A percentile compares a stretch with the other conserved stretches of the same genome.
Conservation (phyloP, 139 green algal genomes). For the Astrephomene gubernaculifera region DNA sequence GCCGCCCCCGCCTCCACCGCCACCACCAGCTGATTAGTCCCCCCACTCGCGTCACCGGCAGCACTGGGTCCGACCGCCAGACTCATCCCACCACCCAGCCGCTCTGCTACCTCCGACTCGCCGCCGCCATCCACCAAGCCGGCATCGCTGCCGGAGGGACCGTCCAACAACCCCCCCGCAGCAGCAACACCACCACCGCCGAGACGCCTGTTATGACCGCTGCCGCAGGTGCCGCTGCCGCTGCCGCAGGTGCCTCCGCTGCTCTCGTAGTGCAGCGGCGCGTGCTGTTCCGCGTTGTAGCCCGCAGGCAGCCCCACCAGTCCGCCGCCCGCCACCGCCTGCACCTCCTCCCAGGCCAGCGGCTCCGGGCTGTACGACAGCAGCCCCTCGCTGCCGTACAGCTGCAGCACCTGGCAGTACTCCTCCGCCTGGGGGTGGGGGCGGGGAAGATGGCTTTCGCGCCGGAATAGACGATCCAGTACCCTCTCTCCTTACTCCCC, state of each 20-base stretch:
- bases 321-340: background rate
- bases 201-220: background rate
- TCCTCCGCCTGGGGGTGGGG: slow-evolving; percentile 23
- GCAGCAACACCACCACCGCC: background rate
- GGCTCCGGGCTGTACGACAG: background rate
- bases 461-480: background rate
- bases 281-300: background rate
- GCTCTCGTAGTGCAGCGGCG: background rate
- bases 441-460: background rate
- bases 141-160: background rate
- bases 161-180: background rate
- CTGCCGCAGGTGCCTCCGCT: too few relatives aligned
- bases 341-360: slow-evolving; percentile 33
- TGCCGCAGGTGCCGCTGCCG: background rate
- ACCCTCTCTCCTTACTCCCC: background rate
- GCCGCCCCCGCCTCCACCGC: too few relatives aligned
- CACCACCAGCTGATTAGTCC: too few relatives aligned
- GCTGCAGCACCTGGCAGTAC: slow-evolving; percentile 7
- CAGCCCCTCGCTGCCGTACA: background rate
- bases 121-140: too few relatives aligned
- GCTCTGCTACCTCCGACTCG: too few relatives aligned
- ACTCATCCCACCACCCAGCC: too few relatives aligned
- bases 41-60: too few relatives aligned
- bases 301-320: slow-evolving; percentile 32
- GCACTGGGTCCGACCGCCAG: too few relatives aligned